Evolutionary conservation across 2,329 filamentous ascomycete species (phyloP).

Genomic region (Phyllosticta capitalensis): DNA sequence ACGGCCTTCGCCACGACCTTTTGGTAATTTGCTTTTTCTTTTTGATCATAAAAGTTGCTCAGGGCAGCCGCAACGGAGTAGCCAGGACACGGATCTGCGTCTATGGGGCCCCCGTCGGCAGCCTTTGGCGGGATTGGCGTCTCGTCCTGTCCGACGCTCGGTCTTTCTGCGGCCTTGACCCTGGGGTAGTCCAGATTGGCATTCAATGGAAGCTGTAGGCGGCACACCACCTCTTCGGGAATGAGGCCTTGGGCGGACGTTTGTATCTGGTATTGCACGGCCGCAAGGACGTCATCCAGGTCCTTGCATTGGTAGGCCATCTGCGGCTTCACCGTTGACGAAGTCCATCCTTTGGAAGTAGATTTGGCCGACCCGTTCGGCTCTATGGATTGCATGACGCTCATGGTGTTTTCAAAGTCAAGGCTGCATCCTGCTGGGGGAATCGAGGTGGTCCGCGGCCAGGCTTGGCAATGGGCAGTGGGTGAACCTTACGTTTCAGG

Average conservation of each 20-base stretch:
- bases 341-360: not conserved
- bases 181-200: not conserved
- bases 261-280: not conserved
- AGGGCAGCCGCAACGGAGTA: conserved; percentile 11
- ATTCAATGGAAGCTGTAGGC: not conserved
- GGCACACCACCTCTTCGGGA: conserved; percentile 1
- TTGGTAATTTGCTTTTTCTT: conserved; percentile 11
- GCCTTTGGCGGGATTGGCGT: not conserved
- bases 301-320: conserved; percentile 4
- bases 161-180: not conserved
- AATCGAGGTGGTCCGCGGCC: not conserved
- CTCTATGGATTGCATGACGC: not conserved
- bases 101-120: not conserved
- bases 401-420: not conserved
- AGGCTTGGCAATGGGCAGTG: not conserved
- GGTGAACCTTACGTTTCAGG: not conserved
- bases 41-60: conserved; percentile 8
- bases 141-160: not conserved
- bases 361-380: not conserved
- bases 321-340: not conserved
- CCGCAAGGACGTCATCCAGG: conserved; percentile 4
- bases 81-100: not conserved
- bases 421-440: not conserved
- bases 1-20: conserved; percentile 15
- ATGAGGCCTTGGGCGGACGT: not conserved